These are phyloP conservation scores for Populus euphratica DNA, from an alignment of 345 rosid species.

Conservation along the genomic window DNA sequence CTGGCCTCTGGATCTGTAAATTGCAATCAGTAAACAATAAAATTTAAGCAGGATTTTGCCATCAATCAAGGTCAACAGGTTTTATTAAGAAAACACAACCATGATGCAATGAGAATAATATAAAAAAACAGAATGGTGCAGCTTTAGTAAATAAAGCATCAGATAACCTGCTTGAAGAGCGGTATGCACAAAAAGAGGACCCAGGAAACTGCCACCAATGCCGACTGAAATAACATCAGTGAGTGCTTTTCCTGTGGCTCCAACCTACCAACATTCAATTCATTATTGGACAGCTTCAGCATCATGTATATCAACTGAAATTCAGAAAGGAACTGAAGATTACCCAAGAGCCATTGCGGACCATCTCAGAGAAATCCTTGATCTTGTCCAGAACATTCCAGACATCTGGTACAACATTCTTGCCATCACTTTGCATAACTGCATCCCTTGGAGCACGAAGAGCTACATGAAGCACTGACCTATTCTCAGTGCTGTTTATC, in stretches of 20 bases:
- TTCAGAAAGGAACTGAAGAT: slow-evolving; percentile 10
- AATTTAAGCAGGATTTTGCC: background rate
- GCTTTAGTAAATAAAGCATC: background rate
- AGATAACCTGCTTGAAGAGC: slow-evolving; percentile 86
- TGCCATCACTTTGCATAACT: slow-evolving; percentile 68
- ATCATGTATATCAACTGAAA: slow-evolving; percentile 7
- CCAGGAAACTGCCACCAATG: slow-evolving; percentile 97
- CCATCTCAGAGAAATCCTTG: slow-evolving; percentile 73
- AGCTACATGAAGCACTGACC: slow-evolving; percentile 94
- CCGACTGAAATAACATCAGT: slow-evolving; percentile 85
- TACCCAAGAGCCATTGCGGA: slow-evolving; percentile 96
- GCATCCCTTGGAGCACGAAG: slow-evolving; percentile 88
- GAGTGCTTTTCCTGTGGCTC: slow-evolving; percentile 85
- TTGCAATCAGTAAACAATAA: slow-evolving; percentile 22
- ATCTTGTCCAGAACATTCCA: slow-evolving; percentile 92
- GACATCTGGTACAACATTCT: slow-evolving; percentile 83
- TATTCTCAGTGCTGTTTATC: slow-evolving; percentile 91
- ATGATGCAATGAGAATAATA: background rate
- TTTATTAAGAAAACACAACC: slow-evolving; percentile 6
- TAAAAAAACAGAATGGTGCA: background rate
- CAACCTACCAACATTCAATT: slow-evolving; percentile 53
- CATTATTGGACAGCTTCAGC: slow-evolving; percentile 17
- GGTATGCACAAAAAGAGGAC: slow-evolving; percentile 91
- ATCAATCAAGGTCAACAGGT: slow-evolving; percentile 14
- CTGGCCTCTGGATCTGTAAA: slow-evolving; percentile 73